Evolutionary conservation across 306 rosid species (phyloP).

Genomic region (Adenanthera pavonina): DNA sequence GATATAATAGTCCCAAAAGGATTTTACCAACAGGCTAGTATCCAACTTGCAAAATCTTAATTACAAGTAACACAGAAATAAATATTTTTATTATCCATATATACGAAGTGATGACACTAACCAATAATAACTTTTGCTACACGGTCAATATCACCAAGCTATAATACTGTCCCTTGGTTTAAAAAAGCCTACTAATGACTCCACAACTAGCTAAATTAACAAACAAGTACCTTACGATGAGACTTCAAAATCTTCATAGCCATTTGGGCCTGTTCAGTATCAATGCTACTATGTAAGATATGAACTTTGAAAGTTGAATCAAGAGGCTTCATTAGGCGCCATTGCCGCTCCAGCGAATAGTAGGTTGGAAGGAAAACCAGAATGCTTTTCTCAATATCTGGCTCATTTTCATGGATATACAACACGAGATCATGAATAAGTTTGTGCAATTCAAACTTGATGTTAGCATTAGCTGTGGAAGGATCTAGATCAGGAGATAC

Average conservation of each 20-base stretch:
- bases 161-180: neutral
- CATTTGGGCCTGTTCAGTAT: constrained; percentile 82
- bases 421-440: constrained; percentile 77
- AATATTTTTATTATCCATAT: neutral
- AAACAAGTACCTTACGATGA: constrained; percentile 74
- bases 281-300: constrained; percentile 87
- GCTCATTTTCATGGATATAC: constrained; percentile 76
- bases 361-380: constrained; percentile 93
- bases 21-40: constrained; percentile 2
- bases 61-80: neutral
- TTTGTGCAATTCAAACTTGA: constrained; percentile 57
- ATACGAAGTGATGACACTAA: constrained; percentile 3
- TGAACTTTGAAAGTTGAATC: constrained; percentile 74
- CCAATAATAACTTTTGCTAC: neutral
- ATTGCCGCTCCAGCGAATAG: constrained; percentile 76
- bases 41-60: constrained; percentile 22
- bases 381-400: constrained; percentile 88
- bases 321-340: constrained; percentile 74
- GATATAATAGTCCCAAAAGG: neutral
- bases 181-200: constrained; percentile 3
- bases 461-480: constrained; percentile 42
- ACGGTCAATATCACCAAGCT: neutral
- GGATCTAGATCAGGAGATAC: constrained; percentile 50
- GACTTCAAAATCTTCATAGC: constrained; percentile 83
- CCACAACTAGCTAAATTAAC: constrained; percentile 25